Evolutionary conservation across 495 filamentous ascomycete genomes (phyloP).

Genomic region (Filosporella fistucella): DNA sequence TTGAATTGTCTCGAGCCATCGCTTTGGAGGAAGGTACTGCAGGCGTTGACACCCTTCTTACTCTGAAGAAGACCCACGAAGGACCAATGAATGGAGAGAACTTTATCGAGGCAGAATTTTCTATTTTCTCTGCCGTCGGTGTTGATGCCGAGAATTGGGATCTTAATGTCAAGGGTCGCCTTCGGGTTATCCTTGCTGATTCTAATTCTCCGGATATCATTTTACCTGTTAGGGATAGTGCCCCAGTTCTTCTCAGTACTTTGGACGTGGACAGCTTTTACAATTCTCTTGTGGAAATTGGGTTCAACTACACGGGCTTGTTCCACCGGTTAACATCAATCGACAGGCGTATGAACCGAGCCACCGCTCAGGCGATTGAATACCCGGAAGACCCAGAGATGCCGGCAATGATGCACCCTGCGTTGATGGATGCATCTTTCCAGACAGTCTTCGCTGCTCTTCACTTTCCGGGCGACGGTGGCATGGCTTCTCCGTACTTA

Average conservation of each 20-base stretch:
- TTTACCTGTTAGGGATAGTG: background rate
- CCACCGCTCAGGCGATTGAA: background rate
- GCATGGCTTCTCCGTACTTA: too few species aligned
- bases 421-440: conserved; percentile 34
- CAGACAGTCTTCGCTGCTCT: conserved; percentile 38
- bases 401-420: conserved; percentile 29
- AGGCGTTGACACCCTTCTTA: conserved; percentile 12
- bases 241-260: background rate
- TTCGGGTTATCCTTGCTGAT: background rate
- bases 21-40: conserved; percentile 27
- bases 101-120: conserved; percentile 3
- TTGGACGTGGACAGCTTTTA: conserved; percentile 30
- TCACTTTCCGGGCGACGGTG: conserved; percentile 31
- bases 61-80: conserved; percentile 3
- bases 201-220: background rate
- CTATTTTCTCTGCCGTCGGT: background rate
- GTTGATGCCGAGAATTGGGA: background rate
- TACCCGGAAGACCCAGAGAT: background rate
- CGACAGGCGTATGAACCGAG: background rate
- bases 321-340: conserved; percentile 18
- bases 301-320: conserved; percentile 27
- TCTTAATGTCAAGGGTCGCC: background rate
- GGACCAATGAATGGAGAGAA: too few species aligned
- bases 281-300: conserved; percentile 21
- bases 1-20: conserved; percentile 18